Base-by-base conservation (phyloP, 2,329 filamentous ascomycete species). In the Penicillium sp. region DNA sequence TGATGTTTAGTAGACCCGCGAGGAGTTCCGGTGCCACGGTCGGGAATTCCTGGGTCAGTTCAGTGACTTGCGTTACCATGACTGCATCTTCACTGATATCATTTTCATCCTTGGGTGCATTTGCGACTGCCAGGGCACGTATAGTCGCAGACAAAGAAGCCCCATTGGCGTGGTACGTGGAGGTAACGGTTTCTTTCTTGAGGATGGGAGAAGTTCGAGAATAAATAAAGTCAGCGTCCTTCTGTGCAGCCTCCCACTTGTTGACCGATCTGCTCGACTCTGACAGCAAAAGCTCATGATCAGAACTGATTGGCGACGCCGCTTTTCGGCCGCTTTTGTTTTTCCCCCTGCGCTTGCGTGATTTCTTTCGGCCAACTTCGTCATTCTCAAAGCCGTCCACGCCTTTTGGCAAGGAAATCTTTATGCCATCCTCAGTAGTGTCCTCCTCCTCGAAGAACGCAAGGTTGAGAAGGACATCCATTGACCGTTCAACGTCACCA, bases 401-500 rank as follows among this genome's bases (percentile, higher is more conserved):
- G 0, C 93, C 91, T 72, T 91, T 94, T 1, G 83, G 80, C 1
- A 81, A 73, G 5, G 80, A 70, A 19, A 79, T 75, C 38, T 76
- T 78, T 51, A 76, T 74, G 2, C 75, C 78, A 3, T 82, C 78
- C 44, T 77, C 78, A 17, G 85, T 81, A 58, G 86, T 82, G 0
- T 85, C 85, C 1, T 82, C 84, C 60, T 92, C 87, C 61, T 92
- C 87, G 5, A 97, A 88, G 71, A 90, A 92, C 21, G 91, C 87
- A 15, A 92, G 83, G 67, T 91, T 96, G 35, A 97, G 84, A 13
- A 98, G 81, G 62, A 92, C 88, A 69, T 97, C 92, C 64, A 96
- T 88, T 1, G 92, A 87, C 15, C 83, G 82, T 61, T 88, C 86
- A 45, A 91, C 85, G 66, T 92, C 86, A 0, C 89, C 86, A 11